Conservation (phyloP, 768 basidiomycete species). For the Tylopilus subfusipes region DNA sequence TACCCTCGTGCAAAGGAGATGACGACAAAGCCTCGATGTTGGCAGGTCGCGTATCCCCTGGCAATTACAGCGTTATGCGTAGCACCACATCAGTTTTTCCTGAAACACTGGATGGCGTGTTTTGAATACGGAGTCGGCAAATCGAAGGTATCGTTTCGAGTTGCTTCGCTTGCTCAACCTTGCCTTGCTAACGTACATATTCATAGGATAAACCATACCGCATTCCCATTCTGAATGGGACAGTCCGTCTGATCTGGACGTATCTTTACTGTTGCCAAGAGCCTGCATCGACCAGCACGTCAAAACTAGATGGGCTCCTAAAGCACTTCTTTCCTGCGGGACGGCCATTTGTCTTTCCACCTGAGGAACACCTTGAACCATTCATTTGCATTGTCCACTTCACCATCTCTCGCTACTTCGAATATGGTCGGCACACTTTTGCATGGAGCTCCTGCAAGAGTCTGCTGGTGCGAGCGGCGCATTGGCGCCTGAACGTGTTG, state of each 20-base stretch:
- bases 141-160: conserved; percentile 58
- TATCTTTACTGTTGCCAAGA: conserved; percentile 95
- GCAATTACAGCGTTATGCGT: conserved; percentile 82
- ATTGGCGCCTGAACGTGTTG: conserved; percentile 68
- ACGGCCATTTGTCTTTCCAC: conserved; percentile 54
- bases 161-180: neutral
- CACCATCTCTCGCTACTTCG: conserved; percentile 76
- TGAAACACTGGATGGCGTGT: conserved; percentile 74
- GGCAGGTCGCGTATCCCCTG: conserved; percentile 82
- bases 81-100: conserved; percentile 79
- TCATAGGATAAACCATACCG: conserved; percentile 75
- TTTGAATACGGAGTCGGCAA: conserved; percentile 72
- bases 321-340: conserved; percentile 79
- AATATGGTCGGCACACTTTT: conserved; percentile 80
- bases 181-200: neutral
- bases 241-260: conserved; percentile 84
- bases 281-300: conserved; percentile 71
- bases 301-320: conserved; percentile 70
- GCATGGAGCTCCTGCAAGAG: conserved; percentile 79
- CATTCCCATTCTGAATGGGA: conserved; percentile 71
- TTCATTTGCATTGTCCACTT: conserved; percentile 81
- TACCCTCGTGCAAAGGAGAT: conserved; percentile 80
- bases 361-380: conserved; percentile 74
- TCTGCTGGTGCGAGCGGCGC: conserved; percentile 42
- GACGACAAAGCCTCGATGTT: conserved; percentile 86